phyloP scores from a whole-genome alignment of 2,329 filamentous ascomycete species.

The Myriosclerotinia curreyana region DNA sequence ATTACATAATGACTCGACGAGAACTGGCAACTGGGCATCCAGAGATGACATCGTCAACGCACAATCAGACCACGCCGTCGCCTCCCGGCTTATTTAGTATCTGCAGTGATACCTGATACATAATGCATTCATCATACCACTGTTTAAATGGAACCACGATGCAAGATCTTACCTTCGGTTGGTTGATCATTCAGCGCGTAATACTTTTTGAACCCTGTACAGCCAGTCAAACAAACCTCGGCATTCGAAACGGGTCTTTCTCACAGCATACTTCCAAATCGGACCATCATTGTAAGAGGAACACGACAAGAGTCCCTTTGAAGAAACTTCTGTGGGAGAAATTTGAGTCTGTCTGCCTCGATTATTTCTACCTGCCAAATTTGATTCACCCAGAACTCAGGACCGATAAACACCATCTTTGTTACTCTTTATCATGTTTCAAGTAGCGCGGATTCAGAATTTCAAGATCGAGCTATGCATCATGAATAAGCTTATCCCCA shows the following conservation, averaged over 20 bases:
- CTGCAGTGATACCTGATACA: conserved; percentile 17
- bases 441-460: background rate
- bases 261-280: no score
- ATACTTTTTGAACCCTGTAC: conserved; percentile 1
- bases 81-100: conserved; percentile 4
- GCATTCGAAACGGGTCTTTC: background rate
- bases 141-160: conserved; percentile 14
- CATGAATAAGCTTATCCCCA: background rate
- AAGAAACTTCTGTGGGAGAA: background rate
- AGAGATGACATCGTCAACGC: conserved; percentile 13
- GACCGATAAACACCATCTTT: conserved; percentile 1
- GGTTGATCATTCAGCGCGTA: conserved; percentile 17
- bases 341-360: background rate
- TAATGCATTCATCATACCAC: conserved; percentile 19
- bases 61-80: conserved; percentile 9
- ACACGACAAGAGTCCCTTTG: background rate
- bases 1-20: conserved; percentile 16
- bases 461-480: background rate
- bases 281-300: background rate
- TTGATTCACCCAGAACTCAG: background rate
- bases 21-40: background rate
- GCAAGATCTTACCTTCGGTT: conserved; percentile 3
- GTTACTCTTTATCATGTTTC: background rate
- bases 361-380: background rate
- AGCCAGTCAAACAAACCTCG: conserved; percentile 8